Evolutionary conservation across 2,329 filamentous ascomycete genomes (phyloP).

Genomic region (Epichloe festucae): DNA sequence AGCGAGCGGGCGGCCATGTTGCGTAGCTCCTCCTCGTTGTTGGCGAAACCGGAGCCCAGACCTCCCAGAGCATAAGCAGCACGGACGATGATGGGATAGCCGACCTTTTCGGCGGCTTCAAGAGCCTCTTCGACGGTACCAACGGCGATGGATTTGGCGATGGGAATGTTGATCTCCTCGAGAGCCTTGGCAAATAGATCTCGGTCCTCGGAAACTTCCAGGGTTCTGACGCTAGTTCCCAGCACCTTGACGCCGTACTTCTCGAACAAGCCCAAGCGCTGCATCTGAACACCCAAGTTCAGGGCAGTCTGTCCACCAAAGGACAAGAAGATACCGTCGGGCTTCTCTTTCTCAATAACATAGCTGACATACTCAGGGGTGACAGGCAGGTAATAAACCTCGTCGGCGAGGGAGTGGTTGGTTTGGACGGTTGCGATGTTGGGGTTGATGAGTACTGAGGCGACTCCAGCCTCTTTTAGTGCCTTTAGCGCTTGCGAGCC

Average conservation of each 20-base stretch:
- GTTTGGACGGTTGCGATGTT: slow-evolving; percentile 99
- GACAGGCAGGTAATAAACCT: slow-evolving; percentile 96
- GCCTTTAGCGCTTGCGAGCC: slow-evolving; percentile 94
- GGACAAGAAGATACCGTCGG: slow-evolving; percentile 92
- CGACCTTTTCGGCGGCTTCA: slow-evolving; percentile 71
- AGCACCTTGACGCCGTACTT: slow-evolving; percentile 92
- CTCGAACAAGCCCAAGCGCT: slow-evolving; percentile 89
- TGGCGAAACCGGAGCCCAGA: slow-evolving; percentile 90
- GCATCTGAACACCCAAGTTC: slow-evolving; percentile 94
- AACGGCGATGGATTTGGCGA: slow-evolving; percentile 91
- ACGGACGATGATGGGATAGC: slow-evolving; percentile 96
- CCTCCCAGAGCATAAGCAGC: slow-evolving; percentile 94
- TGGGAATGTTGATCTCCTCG: slow-evolving; percentile 94
- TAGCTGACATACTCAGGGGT: slow-evolving; percentile 96
- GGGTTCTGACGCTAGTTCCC: slow-evolving; percentile 84
- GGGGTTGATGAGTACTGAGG: slow-evolving; percentile 89
- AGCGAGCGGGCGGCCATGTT: slow-evolving; percentile 88
- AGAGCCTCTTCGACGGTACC: slow-evolving; percentile 84
- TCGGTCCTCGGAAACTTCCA: slow-evolving; percentile 90
- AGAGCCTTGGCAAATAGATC: slow-evolving; percentile 92
- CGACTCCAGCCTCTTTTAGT: slow-evolving; percentile 84
- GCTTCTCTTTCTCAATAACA: slow-evolving; percentile 90
- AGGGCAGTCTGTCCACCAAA: slow-evolving; percentile 96
- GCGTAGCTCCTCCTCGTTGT: slow-evolving; percentile 84
- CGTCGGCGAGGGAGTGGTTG: slow-evolving; percentile 87